Percentiles rank a stretch among this genome's conserved stretches.
phyloP scores from a whole-genome alignment of 2,329 filamentous ascomycete species.

The Penicillium sp. region DNA sequence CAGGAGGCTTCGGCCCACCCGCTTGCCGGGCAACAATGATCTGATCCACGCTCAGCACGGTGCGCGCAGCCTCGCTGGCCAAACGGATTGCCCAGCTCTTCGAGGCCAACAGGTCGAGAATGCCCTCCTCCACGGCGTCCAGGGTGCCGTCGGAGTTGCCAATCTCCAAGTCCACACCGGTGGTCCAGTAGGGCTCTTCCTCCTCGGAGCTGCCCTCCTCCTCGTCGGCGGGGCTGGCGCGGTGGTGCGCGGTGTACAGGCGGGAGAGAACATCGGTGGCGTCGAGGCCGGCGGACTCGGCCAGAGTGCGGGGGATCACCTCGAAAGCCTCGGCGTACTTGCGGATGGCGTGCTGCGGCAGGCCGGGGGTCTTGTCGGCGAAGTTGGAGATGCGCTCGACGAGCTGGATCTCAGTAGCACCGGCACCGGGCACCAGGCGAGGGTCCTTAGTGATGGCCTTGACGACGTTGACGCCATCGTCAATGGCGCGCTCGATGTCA shows the following conservation, averaged over 20 bases:
- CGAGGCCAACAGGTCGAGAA: conserved; percentile 85
- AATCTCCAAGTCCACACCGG: conserved; percentile 94
- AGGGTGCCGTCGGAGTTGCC: conserved; percentile 77
- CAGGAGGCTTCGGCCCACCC: conserved; percentile 94
- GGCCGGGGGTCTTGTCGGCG: conserved; percentile 87
- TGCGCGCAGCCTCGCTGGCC: conserved; percentile 90
- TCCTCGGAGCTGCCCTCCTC: conserved; percentile 49
- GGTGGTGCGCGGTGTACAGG: conserved; percentile 89
- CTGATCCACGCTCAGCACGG: conserved; percentile 94
- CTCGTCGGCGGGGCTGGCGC: conserved; percentile 25
- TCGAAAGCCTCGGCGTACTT: conserved; percentile 98
- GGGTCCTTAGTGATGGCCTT: conserved; percentile 97
- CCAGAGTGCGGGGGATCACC: conserved; percentile 89
- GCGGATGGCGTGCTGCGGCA: conserved; percentile 94
- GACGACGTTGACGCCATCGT: conserved; percentile 97
- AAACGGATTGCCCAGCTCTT: conserved; percentile 98
- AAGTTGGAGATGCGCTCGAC: conserved; percentile 88
- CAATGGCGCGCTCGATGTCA: conserved; percentile 93
- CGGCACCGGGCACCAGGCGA: conserved; percentile 87
- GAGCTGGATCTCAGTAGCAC: conserved; percentile 91
- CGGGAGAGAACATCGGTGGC: conserved; percentile 94
- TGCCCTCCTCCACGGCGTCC: conserved; percentile 83
- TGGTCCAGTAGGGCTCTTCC: conserved; percentile 80
- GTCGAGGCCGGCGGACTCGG: conserved; percentile 92
- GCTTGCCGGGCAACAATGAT: conserved; percentile 98